These are phyloP conservation scores for Fomes fomentarius DNA, from an alignment of 1,284 basidiomycete genomes.

Conservation along the genomic window DNA sequence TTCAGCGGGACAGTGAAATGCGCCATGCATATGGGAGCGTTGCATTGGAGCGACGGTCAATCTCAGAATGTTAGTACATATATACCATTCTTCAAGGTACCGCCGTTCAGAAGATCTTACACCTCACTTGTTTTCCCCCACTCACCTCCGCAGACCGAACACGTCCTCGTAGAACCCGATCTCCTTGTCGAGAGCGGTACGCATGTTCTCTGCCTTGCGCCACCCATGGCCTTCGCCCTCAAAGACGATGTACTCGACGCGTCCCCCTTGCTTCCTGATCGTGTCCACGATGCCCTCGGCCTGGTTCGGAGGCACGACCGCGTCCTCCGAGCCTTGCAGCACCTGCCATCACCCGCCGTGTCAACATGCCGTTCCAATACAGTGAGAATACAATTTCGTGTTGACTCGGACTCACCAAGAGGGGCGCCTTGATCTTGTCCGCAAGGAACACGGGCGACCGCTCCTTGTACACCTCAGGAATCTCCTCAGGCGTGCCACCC, in stretches of 20 bases:
- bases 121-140: conserved; percentile 8
- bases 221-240: conserved; percentile 60
- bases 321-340: conserved; percentile 53
- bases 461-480: conserved; percentile 47
- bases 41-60: no score
- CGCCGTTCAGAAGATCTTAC: neutral
- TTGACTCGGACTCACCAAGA: conserved; percentile 53
- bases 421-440: conserved; percentile 47
- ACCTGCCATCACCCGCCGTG: conserved; percentile 34
- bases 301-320: conserved; percentile 50
- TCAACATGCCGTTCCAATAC: neutral
- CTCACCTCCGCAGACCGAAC: conserved; percentile 27
- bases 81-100: no score
- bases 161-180: conserved; percentile 41
- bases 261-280: conserved; percentile 42
- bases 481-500: conserved; percentile 47
- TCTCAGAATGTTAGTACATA: no score
- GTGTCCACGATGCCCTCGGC: conserved; percentile 48
- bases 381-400: no score
- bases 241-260: conserved; percentile 50
- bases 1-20: no score
- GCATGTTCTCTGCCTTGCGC: conserved; percentile 48
- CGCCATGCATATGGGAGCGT: no score
- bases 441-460: conserved; percentile 52
- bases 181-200: conserved; percentile 45